Evolutionary conservation across 1,139 yeast species (phyloP).

Genomic region (Tardiomyces blankii): DNA sequence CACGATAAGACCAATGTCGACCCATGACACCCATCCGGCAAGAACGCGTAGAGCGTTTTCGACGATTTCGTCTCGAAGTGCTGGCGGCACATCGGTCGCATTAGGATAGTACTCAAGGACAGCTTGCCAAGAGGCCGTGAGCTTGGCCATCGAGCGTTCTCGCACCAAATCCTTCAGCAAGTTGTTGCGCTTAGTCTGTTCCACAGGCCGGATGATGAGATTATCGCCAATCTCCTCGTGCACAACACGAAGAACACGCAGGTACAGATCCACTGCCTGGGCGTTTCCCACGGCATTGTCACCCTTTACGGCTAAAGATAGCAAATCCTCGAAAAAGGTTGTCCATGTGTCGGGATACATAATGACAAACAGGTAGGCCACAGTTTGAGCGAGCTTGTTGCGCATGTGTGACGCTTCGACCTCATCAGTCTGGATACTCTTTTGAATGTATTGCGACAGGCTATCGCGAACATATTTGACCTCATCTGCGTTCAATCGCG

Average conservation of each 20-base stretch:
- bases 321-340: constrained; percentile 55
- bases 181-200: constrained; percentile 54
- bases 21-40: constrained; percentile 91
- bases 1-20: constrained; percentile 74
- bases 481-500: constrained; percentile 38
- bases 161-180: constrained; percentile 74
- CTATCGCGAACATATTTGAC: constrained; percentile 35
- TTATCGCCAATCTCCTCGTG: constrained; percentile 94
- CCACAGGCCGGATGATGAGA: constrained; percentile 53
- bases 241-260: constrained; percentile 60
- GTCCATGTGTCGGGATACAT: constrained; percentile 57
- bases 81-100: constrained; percentile 1
- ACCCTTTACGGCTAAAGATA: constrained; percentile 21
- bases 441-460: constrained; percentile 33
- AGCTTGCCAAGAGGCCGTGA: constrained; percentile 60
- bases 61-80: constrained; percentile 33
- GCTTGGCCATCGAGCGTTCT: constrained; percentile 55
- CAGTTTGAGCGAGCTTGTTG: constrained; percentile 68
- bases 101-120: constrained; percentile 34
- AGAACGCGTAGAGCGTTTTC: constrained; percentile 54
- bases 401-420: constrained; percentile 35
- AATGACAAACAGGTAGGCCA: constrained; percentile 58
- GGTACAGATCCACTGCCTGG: constrained; percentile 62
- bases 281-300: constrained; percentile 27
- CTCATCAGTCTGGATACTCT: constrained; percentile 7